These are phyloP conservation scores for Xerocomellus amylosporus DNA, from an alignment of 768 basidiomycete species.

Conservation along the genomic window DNA sequence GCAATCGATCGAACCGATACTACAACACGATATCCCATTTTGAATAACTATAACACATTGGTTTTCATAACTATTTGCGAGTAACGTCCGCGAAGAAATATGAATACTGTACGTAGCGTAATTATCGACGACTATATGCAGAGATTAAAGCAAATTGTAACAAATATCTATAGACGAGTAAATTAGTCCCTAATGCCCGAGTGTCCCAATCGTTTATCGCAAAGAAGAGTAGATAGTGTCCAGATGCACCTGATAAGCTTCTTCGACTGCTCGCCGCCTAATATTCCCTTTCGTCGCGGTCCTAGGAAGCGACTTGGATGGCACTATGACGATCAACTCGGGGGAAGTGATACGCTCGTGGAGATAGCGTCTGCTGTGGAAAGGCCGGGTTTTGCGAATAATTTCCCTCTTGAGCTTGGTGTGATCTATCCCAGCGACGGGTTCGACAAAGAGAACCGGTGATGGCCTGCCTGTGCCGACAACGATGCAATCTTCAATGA, in stretches of 20 bases:
- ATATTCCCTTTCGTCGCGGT: conserved; percentile 83
- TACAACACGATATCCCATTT: background rate
- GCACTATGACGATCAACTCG: conserved; percentile 67
- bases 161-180: conserved; percentile 16
- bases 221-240: conserved; percentile 52
- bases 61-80: background rate
- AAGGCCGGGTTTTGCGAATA: conserved; percentile 66
- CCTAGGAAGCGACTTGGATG: conserved; percentile 62
- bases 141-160: conserved; percentile 1
- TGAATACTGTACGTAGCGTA: conserved; percentile 18
- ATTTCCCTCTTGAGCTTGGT: conserved; percentile 66
- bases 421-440: conserved; percentile 49
- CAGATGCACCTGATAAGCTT: conserved; percentile 52
- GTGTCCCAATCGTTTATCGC: conserved; percentile 8
- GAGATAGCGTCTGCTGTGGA: conserved; percentile 71
- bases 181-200: conserved; percentile 9
- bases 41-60: conserved; percentile 4
- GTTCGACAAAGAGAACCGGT: conserved; percentile 73
- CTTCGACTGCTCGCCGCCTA: conserved; percentile 71
- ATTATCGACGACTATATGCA: conserved; percentile 11
- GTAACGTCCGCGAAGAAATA: conserved; percentile 7
- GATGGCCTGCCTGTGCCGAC: conserved; percentile 77
- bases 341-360: conserved; percentile 71
- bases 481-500: conserved; percentile 73
- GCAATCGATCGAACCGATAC: background rate